Percentiles rank a stretch among this genome's conserved stretches.
Evolutionary conservation across 2,329 filamentous ascomycete genomes (phyloP).

Genomic region (Coleophoma eucalyptorum): DNA sequence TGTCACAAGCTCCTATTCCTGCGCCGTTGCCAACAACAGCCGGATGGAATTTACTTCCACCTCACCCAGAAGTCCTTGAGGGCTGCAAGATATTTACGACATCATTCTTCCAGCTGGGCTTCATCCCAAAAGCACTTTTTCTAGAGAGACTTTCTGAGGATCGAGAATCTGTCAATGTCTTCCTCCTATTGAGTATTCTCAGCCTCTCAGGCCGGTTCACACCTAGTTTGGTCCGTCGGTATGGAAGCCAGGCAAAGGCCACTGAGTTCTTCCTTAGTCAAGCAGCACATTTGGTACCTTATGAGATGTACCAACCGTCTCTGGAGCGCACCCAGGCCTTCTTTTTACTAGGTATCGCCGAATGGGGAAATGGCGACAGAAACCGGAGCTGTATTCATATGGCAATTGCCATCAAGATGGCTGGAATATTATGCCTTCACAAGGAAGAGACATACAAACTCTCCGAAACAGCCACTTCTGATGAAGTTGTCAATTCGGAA

Average conservation of each 20-base stretch:
- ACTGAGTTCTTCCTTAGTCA: conserved; percentile 50
- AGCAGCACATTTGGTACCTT: conserved; percentile 41
- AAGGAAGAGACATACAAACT: conserved; percentile 32
- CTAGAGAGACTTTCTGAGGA: conserved; percentile 41
- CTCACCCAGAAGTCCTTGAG: conserved; percentile 8
- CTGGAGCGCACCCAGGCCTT: conserved; percentile 55
- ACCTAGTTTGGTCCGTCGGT: conserved; percentile 40
- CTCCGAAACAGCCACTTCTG: conserved; percentile 15
- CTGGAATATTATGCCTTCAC: conserved; percentile 30
- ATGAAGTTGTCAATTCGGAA: conserved; percentile 29
- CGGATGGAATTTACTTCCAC: conserved; percentile 1
- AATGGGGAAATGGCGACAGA: conserved; percentile 51
- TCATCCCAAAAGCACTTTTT: conserved; percentile 51
- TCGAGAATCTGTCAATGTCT: conserved; percentile 43
- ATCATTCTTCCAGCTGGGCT: conserved; percentile 55
- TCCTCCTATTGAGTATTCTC: conserved; percentile 51
- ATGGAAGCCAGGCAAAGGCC: conserved; percentile 47
- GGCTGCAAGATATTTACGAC: conserved; percentile 36
- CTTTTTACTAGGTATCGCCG: conserved; percentile 54
- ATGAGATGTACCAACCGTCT: conserved; percentile 49
- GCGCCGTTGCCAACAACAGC: neutral
- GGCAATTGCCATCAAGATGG: conserved; percentile 33
- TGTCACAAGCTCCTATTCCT: neutral
- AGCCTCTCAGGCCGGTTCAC: conserved; percentile 54
- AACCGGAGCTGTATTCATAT: conserved; percentile 48